Base-by-base conservation (phyloP, 2,329 filamentous ascomycete species). In the Diaporthe eres region DNA sequence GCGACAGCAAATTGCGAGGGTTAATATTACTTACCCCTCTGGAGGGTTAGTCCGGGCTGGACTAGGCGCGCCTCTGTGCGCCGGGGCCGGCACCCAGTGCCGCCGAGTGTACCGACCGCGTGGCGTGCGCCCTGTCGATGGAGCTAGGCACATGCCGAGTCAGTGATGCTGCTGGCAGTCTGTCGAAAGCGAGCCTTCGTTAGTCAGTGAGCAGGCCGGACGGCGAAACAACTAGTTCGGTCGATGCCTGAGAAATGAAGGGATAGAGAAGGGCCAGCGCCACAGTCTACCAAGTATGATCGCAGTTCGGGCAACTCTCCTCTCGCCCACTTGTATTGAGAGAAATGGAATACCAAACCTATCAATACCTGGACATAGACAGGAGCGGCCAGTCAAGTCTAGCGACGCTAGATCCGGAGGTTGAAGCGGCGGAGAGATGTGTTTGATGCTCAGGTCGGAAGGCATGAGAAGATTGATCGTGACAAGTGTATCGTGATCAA, bases 1-100 rank as follows among this genome's bases (percentile, higher is more conserved):
- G 5, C 17, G 3, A 4, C 28, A 55, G 17, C 0, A 5, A 8
- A 31, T 22, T 5, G 5, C 7, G 0, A 2, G 28, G 28, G 17
- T 10, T 1, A 5, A 12, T 15, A 13, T 15, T 60, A 60, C 57
- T 60, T 42, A 60, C 57, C 57, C 34, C 57, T 60, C 57, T 60
- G 57, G 57, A 60, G 57, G 31, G 22, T 12, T 5, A 12, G 31
- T 58, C 17, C 15, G 2, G 37, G 10, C 12, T 39, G 3, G 12
- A 13, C 10, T 37, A 12, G 57, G 34, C 31, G 57, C 57, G 57
- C 57, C 57, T 61, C 34, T 61, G 34, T 25, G 39, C 58, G 37
- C 58, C n/a, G 5, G 15, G n/a, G 3, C 55, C 28, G 19, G 55
- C 28, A 9, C 28, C 2, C 55, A 12, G 6, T 31, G 17, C 8